Evolutionary conservation across 2,329 filamentous ascomycete species (phyloP), one percentile per base, ranked within the genome.

Genomic region (Aspergillus clavatus): DNA sequence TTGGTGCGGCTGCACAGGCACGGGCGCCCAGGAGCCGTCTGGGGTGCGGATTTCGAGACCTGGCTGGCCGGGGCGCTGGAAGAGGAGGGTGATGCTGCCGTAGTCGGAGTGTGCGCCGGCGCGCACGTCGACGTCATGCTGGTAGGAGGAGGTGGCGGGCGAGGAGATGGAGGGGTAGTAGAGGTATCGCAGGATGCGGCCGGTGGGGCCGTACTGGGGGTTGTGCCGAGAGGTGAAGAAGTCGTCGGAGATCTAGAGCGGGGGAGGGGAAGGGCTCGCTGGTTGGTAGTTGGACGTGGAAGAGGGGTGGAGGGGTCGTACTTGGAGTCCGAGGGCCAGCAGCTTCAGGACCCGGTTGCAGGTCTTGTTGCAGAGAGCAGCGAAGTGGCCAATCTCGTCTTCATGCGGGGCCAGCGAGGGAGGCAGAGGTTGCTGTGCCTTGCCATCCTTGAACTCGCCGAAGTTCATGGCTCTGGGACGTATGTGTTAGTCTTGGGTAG

Each of bases 31-130:
- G 16, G 67, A 68, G 6, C 63, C 65, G 12, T 76, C 71, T 0
- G 75, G 75, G 1, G 81, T 84, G 5, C 84, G 76, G 50, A 97
- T 84, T 66, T 97, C 89, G 1, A 98, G 76, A 0, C 93, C 93
- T 0, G 89, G 84, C 59, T 96, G 89, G 1, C 86, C 86, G 1
- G 81, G 80, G 2, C 90, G 80, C 55, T 93, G 89, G 74, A 98
- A 97, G 8, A 97, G 79, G 0, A 84, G 72, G 0, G 82, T 85
- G 39, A 85, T 61, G 44, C 72, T 78, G 24, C 81, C 80, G 69
- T 95, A 95, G 71, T 96, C 90, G 4, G 86, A 91, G 67, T 97
- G 91, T 0, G 91, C 89, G 46, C 91, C 93, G 5, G 91, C 91
- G 22, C 91, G 84, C 49, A 96, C 80, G 59, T 91, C 87, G 14